phyloP scores from a whole-genome alignment of 2,329 filamentous ascomycete genomes.

The Penicillium freii region DNA sequence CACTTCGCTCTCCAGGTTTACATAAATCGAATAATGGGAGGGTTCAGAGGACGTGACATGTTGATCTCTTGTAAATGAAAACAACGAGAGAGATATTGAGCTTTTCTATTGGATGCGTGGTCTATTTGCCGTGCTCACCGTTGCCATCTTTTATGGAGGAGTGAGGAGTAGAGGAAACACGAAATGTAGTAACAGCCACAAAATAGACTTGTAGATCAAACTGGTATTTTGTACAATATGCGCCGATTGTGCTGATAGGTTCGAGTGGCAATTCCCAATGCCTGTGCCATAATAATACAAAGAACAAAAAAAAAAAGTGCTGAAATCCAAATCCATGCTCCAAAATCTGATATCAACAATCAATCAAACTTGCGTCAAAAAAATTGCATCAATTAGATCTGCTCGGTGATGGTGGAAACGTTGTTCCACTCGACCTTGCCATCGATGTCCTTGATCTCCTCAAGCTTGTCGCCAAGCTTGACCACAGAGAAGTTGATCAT shows the following conservation, averaged over 20 bases:
- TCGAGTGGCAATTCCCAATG: slow-evolving; percentile 20
- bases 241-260: slow-evolving; percentile 34
- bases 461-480: slow-evolving; percentile 70
- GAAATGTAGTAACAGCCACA: not conserved
- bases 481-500: slow-evolving; percentile 86
- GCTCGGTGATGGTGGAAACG: slow-evolving; percentile 28
- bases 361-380: not conserved
- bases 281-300: slow-evolving; percentile 32
- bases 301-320: slow-evolving; percentile 20
- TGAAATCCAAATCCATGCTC: slow-evolving; percentile 12
- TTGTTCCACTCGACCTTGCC: slow-evolving; percentile 57
- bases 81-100: not conserved
- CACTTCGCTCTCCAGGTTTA: not conserved
- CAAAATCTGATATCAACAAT: slow-evolving; percentile 11
- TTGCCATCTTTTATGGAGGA: not conserved
- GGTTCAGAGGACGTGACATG: not conserved
- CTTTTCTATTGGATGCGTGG: not conserved
- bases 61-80: not conserved
- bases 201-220: slow-evolving; percentile 14
- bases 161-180: not conserved
- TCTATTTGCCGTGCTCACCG: not conserved
- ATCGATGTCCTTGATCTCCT: slow-evolving; percentile 58
- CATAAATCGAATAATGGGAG: not conserved
- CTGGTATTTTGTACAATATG: slow-evolving; percentile 29
- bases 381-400: slow-evolving; percentile 18